Base-by-base conservation (phyloP, 2,329 filamentous ascomycete species). In the Septoria petroselini region DNA sequence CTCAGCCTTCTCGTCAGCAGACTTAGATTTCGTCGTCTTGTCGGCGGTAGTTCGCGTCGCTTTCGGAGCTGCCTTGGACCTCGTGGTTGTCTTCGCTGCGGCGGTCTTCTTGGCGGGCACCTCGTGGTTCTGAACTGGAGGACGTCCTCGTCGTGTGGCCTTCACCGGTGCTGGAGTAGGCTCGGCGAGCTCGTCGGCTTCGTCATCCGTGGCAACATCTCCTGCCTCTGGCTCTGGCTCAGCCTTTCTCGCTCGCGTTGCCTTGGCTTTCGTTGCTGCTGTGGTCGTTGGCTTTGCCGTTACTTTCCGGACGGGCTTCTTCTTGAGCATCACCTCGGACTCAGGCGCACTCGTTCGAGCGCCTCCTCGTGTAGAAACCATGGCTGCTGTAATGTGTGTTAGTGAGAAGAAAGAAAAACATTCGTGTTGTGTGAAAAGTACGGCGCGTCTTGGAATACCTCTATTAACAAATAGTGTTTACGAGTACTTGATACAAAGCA, bases 361-460 rank as follows among this genome's bases (percentile, higher is more conserved):
- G 21, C 59, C 61, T 25, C 64, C 56, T 50, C 67, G 53, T 47
- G 67, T 70, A 14, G 66, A 64, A 31, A 68, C 66, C 67, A 70
- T 69, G n/a, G 40, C 11, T 29, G 31, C 14, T 39, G 42, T 33
- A 41, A 12, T 47, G 31, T 52, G 38, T 41, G 23, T 34, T 31
- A 21, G 31, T 52, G 17, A 18, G 12, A 8, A 18, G 17, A 8
- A 38, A 38, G 35, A 38, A 17, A 4, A 21, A 19, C 35, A 21
- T n/a, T n/a, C n/a, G n/a, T n/a, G n/a, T n/a, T n/a, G n/a, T n/a
- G n/a, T n/a, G n/a, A n/a, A n/a, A n/a, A n/a, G n/a, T n/a, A n/a
- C n/a, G n/a, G n/a, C n/a, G n/a, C n/a, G n/a, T n/a, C n/a, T n/a
- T n/a, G n/a, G n/a, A n/a, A n/a, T n/a, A n/a, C n/a, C n/a, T n/a